Conservation (phyloP, 345 rosid genomes). For the Acer campestre region DNA sequence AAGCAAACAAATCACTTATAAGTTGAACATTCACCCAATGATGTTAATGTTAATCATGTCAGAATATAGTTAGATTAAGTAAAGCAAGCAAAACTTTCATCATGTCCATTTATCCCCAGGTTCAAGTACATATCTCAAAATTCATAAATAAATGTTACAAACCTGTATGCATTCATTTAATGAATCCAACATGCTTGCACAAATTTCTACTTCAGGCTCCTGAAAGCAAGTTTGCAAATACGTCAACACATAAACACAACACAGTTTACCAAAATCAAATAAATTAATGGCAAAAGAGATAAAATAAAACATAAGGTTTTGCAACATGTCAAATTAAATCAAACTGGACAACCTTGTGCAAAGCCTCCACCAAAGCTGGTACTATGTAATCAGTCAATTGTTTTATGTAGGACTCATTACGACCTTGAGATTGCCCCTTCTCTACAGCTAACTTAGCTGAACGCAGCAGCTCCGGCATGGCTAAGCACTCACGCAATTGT, state of each 20-base stretch:
- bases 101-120: neutral
- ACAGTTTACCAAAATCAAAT: neutral
- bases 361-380: slow-evolving; percentile 69
- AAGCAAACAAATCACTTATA: neutral
- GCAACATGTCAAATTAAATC: neutral
- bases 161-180: slow-evolving; percentile 76
- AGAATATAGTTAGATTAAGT: neutral
- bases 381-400: slow-evolving; percentile 64
- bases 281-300: slow-evolving; percentile 13
- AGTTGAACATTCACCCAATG: neutral
- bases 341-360: slow-evolving; percentile 54
- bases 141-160: slow-evolving; percentile 17
- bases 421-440: slow-evolving; percentile 65
- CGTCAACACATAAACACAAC: slow-evolving; percentile 7
- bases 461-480: slow-evolving; percentile 68
- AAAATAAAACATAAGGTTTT: neutral
- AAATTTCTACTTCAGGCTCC: slow-evolving; percentile 76
- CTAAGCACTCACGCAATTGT: slow-evolving; percentile 28
- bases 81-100: slow-evolving; percentile 5
- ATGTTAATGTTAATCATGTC: neutral
- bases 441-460: slow-evolving; percentile 71
- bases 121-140: slow-evolving; percentile 4
- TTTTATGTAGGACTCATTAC: slow-evolving; percentile 60
- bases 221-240: slow-evolving; percentile 31
- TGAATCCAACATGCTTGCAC: slow-evolving; percentile 70